phyloP scores from a whole-genome alignment of 495 filamentous ascomycete species.

The Penicillium bovifimosum region DNA sequence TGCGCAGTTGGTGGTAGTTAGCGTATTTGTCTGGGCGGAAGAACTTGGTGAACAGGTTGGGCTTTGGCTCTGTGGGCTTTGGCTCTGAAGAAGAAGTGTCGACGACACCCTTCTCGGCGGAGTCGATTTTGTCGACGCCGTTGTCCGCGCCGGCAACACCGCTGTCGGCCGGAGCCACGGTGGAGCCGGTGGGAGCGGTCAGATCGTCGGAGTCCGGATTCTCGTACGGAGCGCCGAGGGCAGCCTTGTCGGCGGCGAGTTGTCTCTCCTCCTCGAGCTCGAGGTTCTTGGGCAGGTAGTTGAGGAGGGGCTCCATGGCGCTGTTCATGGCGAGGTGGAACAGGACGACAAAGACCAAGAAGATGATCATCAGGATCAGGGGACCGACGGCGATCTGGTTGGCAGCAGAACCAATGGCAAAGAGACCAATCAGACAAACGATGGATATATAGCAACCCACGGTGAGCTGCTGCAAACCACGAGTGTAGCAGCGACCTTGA shows the following conservation, averaged over 20 bases:
- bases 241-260: slow-evolving; percentile 39
- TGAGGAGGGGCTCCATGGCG: slow-evolving; percentile 73
- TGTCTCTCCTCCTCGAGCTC: slow-evolving; percentile 61
- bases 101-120: slow-evolving; percentile 34
- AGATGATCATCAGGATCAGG: slow-evolving; percentile 73
- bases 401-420: slow-evolving; percentile 60
- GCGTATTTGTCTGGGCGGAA: slow-evolving; percentile 72
- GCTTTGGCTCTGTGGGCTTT: slow-evolving; percentile 47
- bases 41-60: slow-evolving; percentile 61
- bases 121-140: slow-evolving; percentile 29
- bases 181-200: slow-evolving; percentile 16
- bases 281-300: slow-evolving; percentile 69
- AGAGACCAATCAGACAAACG: slow-evolving; percentile 85
- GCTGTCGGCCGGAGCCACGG: slow-evolving; percentile 5
- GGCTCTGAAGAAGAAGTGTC: slow-evolving; percentile 23
- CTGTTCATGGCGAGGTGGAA: slow-evolving; percentile 78
- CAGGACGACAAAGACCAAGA: slow-evolving; percentile 72
- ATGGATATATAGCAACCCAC: slow-evolving; percentile 82
- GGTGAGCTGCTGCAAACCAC: slow-evolving; percentile 86
- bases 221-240: slow-evolving; percentile 16
- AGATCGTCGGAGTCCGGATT: slow-evolving; percentile 22
- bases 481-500: slow-evolving; percentile 80
- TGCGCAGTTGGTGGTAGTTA: slow-evolving; percentile 66
- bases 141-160: slow-evolving; percentile 25
- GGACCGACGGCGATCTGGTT: slow-evolving; percentile 62